A percentile compares a stretch with the other conserved stretches of the same genome.
phyloP scores from a whole-genome alignment of 148 eudicot genomes.

The Selenicereus undatus region DNA sequence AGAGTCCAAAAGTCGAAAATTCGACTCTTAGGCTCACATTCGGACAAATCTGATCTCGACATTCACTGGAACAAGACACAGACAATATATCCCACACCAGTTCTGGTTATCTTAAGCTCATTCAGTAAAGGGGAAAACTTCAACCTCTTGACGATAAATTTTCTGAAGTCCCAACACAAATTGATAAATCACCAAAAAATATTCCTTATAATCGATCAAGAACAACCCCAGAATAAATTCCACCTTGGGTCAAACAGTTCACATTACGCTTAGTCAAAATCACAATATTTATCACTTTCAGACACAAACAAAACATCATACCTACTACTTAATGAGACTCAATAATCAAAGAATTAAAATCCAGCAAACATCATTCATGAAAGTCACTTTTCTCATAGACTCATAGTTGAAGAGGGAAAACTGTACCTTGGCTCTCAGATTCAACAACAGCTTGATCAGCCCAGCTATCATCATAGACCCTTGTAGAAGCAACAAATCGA shows the following conservation, averaged over 20 bases:
- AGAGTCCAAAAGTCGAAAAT: too few relatives aligned
- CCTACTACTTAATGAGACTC: too few relatives aligned
- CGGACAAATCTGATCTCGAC: not conserved
- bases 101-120: not conserved
- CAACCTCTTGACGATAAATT: not conserved
- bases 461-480: slow-evolving; percentile 58
- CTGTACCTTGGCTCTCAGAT: slow-evolving; percentile 60
- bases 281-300: not conserved
- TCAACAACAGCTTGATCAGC: slow-evolving; percentile 49
- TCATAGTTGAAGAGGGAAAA: too few relatives aligned
- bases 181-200: not conserved
- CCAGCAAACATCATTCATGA: too few relatives aligned
- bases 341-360: too few relatives aligned
- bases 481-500: slow-evolving; percentile 39
- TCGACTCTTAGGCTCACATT: too few relatives aligned
- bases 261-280: not conserved
- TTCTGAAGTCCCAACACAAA: not conserved
- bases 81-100: not conserved
- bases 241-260: too few relatives aligned
- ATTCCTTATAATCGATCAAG: too few relatives aligned
- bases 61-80: not conserved
- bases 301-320: not conserved
- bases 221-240: too few relatives aligned
- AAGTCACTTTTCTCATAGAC: not conserved
- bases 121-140: not conserved